These are phyloP conservation scores for Sporothrix mexicana DNA, from an alignment of 2,329 filamentous ascomycete genomes.

Conservation along the genomic window DNA sequence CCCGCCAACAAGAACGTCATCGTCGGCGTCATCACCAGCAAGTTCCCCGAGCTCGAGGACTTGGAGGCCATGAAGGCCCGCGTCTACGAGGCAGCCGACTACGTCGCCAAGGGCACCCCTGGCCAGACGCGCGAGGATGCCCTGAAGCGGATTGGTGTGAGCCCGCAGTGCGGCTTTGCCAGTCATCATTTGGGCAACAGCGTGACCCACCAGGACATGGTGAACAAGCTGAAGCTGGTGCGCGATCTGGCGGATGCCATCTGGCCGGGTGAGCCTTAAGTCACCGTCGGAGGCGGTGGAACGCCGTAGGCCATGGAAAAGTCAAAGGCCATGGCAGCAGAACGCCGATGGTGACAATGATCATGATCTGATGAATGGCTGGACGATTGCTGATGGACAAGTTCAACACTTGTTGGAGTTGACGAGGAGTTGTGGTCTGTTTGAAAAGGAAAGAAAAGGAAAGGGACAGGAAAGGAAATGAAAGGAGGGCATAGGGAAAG, in stretches of 20 bases:
- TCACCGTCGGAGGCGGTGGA: not conserved
- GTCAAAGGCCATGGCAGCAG: not conserved
- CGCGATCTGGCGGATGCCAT: conserved; percentile 69
- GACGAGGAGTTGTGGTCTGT: not conserved
- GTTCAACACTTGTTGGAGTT: conserved; percentile 25
- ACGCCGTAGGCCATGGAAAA: not conserved
- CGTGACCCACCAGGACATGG: conserved; percentile 71
- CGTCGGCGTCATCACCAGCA: conserved; percentile 57
- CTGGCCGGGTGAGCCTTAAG: conserved; percentile 53
- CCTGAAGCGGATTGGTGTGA: conserved; percentile 68
- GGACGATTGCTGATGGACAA: not conserved
- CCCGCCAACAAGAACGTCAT: conserved; percentile 66
- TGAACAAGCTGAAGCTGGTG: conserved; percentile 72
- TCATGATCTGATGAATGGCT: not conserved
- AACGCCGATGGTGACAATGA: conserved; percentile 1
- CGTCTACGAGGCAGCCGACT: conserved; percentile 64
- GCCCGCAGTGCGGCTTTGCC: conserved; percentile 73
- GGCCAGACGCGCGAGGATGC: conserved; percentile 67
- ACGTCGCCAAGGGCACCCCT: conserved; percentile 66
- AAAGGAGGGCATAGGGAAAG: no score
- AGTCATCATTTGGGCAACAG: conserved; percentile 72
- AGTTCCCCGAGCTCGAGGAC: conserved; percentile 46
- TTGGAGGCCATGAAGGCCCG: conserved; percentile 59
- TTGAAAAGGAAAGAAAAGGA: not conserved
- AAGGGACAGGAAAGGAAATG: not conserved